Evolutionary conservation across 805 yeast species (phyloP), one percentile per base, ranked within the genome.

Genomic region (Yarrowia sp.): DNA sequence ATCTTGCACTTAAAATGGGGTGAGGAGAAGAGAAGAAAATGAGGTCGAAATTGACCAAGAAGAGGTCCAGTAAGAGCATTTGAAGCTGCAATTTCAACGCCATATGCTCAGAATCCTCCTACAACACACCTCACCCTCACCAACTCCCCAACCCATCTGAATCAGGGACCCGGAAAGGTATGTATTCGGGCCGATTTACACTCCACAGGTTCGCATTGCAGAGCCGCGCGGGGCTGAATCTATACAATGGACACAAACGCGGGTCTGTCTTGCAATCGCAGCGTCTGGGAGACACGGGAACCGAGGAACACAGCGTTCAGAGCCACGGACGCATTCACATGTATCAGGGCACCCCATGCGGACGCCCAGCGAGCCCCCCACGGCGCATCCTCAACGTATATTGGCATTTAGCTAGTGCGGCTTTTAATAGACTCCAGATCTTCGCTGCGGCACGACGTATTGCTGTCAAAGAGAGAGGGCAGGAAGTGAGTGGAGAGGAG

Each of bases 391-490:
- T 7, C 53, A 14, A 48, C 53, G 53, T 26, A 49, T 49, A 32
- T 49, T 16, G 40, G 40, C 10, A 35, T n/a, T 16, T 36, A 36
- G 56, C 42, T 36, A 53, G 59, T 53, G 45, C 59, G 45, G 59
- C 45, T 53, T 52, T 53, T 38, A 53, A 38, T 53, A 53, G 43
- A 38, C 59, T 53, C 59, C 59, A 19, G 59, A 53, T 53, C 43
- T 19, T 40, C 43, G 43, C 59, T 38, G 58, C 58, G 58, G 58
- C 58, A 52, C 58, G 58, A 52, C 58, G 58, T 19, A 16, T 52
- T 52, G 58, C 58, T 52, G 58, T 52, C 59, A 53, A 53, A 38
- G 26, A 36, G 43, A 35, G 32, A 26, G 32, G 32, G 4, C 7
- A 26, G 32, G 7, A 5, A 26, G 32, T 5, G 32, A 26, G 32